Conservation (phyloP, 306 rosid species). For the Glycine latifolia region DNA sequence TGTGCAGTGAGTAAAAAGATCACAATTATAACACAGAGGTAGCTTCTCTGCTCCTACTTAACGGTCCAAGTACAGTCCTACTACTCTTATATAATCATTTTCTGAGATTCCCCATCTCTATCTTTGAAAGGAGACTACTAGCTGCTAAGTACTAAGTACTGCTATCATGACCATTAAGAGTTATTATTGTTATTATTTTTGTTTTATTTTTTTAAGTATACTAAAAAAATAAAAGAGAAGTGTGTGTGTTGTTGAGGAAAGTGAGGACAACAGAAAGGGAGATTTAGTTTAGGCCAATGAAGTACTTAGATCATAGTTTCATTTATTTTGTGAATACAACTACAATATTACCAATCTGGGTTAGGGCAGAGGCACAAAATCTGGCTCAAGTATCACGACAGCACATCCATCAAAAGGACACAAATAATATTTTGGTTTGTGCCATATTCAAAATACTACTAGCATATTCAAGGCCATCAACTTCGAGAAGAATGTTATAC, state of each 20-base stretch:
- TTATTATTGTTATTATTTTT: not conserved
- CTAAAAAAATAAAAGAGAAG: too few species aligned
- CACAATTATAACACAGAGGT: constrained; percentile 52
- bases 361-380: constrained; percentile 41
- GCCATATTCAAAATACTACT: constrained; percentile 8
- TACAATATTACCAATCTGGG: constrained; percentile 44
- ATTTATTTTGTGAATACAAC: constrained; percentile 47
- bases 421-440: constrained; percentile 32
- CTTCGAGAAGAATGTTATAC: not conserved
- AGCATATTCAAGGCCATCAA: not conserved
- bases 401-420: constrained; percentile 25
- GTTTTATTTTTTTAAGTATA: not conserved
- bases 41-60: constrained; percentile 59
- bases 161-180: constrained; percentile 23
- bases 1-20: constrained; percentile 46
- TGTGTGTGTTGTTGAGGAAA: constrained; percentile 27
- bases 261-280: constrained; percentile 41
- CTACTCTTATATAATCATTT: constrained; percentile 49
- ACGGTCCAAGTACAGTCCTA: constrained; percentile 56
- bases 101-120: constrained; percentile 44
- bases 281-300: constrained; percentile 46
- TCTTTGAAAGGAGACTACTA: constrained; percentile 33
- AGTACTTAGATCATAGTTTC: constrained; percentile 44
- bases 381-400: constrained; percentile 18
- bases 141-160: constrained; percentile 39